These are phyloP conservation scores for Plicaturopsis crispa DNA, from an alignment of 768 basidiomycete species.

Conservation along the genomic window DNA sequence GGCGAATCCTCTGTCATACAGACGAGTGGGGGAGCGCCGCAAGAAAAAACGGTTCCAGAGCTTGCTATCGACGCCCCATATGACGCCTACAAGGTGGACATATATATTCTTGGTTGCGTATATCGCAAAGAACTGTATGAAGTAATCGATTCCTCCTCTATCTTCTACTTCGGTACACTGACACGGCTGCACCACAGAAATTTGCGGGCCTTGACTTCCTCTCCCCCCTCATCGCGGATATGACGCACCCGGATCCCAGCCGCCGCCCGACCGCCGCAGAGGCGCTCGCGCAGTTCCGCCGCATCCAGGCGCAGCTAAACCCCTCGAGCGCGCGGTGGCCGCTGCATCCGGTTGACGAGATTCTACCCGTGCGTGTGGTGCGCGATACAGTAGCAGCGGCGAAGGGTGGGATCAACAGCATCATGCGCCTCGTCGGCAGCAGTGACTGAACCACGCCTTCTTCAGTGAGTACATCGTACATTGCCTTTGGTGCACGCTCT, in stretches of 20 bases:
- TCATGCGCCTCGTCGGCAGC: no score
- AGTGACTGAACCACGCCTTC: no score
- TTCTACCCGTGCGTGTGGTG: neutral
- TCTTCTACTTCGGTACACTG: no score
- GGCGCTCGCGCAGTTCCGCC: neutral
- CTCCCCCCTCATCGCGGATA: neutral
- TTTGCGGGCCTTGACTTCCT: neutral
- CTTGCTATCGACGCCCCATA: constrained; percentile 14
- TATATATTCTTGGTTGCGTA: constrained; percentile 19
- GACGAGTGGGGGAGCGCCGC: constrained; percentile 12
- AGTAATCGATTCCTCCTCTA: no score
- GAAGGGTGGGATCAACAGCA: no score
- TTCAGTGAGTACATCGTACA: no score
- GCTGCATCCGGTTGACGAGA: neutral
- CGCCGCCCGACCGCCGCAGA: neutral
- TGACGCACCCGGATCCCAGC: neutral
- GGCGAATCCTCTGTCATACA: constrained; percentile 3
- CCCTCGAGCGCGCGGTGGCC: neutral
- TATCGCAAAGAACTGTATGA: no score
- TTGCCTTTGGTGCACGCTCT: no score
- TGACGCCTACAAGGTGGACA: constrained; percentile 22
- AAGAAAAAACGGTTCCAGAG: constrained; percentile 18
- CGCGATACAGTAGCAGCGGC: neutral
- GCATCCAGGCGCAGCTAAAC: neutral
- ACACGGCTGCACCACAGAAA: no score